A percentile compares a stretch with the other conserved stretches of the same genome.
Conservation (phyloP, 2,329 filamentous ascomycete genomes). For the Raffaelea deltoideospora region DNA sequence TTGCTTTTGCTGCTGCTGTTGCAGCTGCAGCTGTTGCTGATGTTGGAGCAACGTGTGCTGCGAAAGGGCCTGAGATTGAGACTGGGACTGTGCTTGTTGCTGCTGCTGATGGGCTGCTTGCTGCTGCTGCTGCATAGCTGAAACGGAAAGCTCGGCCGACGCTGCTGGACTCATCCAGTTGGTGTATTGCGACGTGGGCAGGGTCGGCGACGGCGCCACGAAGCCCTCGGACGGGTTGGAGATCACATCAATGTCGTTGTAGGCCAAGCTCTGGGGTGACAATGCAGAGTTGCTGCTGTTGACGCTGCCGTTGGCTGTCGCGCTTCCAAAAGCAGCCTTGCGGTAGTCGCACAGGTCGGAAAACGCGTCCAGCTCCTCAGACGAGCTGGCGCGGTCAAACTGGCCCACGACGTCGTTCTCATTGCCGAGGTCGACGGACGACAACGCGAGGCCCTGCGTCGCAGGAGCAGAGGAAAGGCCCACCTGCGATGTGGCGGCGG, state of each 20-base stretch:
- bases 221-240: slow-evolving; percentile 10
- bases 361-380: slow-evolving; percentile 39
- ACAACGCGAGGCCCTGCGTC: slow-evolving; percentile 3
- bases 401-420: slow-evolving; percentile 9
- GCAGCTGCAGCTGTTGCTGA: neutral
- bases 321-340: slow-evolving; percentile 27
- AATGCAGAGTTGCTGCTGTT: slow-evolving; percentile 26
- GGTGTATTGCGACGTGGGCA: slow-evolving; percentile 14
- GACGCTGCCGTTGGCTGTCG: slow-evolving; percentile 13
- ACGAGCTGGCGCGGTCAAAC: slow-evolving; percentile 36
- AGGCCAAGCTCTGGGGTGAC: slow-evolving; percentile 37
- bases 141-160: slow-evolving; percentile 22
- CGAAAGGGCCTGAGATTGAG: no score
- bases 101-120: slow-evolving; percentile 1
- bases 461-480: neutral
- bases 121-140: slow-evolving; percentile 23
- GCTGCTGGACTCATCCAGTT: slow-evolving; percentile 20
- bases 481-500: slow-evolving; percentile 5
- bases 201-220: slow-evolving; percentile 14
- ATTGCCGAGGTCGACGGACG: slow-evolving; percentile 13
- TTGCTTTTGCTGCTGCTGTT: neutral
- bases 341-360: slow-evolving; percentile 37
- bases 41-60: neutral
- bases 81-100: neutral
- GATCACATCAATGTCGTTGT: slow-evolving; percentile 25